Base-by-base conservation (phyloP, 2,329 filamentous ascomycete species). In the Aspergillus jensenii region DNA sequence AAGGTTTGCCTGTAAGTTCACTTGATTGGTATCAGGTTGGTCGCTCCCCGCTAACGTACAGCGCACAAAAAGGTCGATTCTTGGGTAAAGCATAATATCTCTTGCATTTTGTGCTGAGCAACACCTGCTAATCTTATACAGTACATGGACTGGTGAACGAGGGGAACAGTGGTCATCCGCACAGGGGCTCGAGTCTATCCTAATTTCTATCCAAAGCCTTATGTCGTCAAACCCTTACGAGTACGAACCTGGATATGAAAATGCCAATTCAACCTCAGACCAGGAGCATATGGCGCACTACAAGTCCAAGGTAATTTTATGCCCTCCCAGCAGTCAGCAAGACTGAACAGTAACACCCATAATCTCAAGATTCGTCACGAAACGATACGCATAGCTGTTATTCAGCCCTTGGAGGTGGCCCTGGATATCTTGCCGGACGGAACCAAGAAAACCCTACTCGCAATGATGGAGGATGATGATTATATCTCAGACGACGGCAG, bases 151-250 rank as follows among this genome's bases (percentile, higher is more conserved):
- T 50, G 93, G 93, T 27, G 89, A 96, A 69, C 84, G 86, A 15
- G 91, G 93, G 55, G 95, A 98, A 74, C 88, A 97, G 73, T 99
- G 95, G 95, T 97, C 93, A 15, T 92, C 93, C 15, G 95, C 93
- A 1, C 95, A 98, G 73, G 93, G 95, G 6, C 81, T 99, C 1
- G 95, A 98, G 73, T 98, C 93, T 1, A 91, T 98, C 49, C 76
- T 99, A 48, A 85, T 98, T 53, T 98, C 93, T 5, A 97, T 99
- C 57, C 95, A 99, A 75, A 97, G 93, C 73, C 81, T 99, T 45
- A 93, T 99, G 89, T 96, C 92, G 1, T 78, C 86, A 27, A 96
- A 97, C 67, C 95, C 93, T 0, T 98, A 96, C 75, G 91, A 95
- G 71, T 97, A 98, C 67, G 95, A 99, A 72, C 95, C 95, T 1